These are phyloP conservation scores for Thermochaetoides thermophila DNA, from an alignment of 495 filamentous ascomycete genomes.

Conservation along the genomic window DNA sequence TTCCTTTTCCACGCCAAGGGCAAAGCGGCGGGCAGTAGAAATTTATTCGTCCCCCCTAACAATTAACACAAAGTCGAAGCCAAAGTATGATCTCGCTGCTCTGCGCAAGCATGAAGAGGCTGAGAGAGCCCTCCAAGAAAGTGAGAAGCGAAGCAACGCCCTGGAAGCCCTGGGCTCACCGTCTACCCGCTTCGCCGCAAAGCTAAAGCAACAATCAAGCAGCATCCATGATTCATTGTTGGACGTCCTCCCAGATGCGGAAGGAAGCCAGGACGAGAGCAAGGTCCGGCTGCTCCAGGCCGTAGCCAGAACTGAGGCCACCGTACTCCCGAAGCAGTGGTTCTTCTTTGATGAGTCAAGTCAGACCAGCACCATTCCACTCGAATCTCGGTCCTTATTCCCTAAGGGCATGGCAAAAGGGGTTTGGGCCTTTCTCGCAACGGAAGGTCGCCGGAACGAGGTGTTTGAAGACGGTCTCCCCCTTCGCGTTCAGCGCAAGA, in stretches of 20 bases:
- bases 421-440: constrained; percentile 26
- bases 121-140: constrained; percentile 42
- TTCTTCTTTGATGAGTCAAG: constrained; percentile 45
- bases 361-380: not conserved
- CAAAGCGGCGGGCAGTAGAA: constrained; percentile 25
- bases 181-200: constrained; percentile 9
- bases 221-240: constrained; percentile 22
- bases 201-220: constrained; percentile 3
- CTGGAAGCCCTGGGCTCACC: constrained; percentile 18
- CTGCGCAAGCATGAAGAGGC: constrained; percentile 45
- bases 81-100: constrained; percentile 52
- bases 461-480: constrained; percentile 55
- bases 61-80: constrained; percentile 45
- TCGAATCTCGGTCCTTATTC: constrained; percentile 24
- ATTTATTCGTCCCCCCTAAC: constrained; percentile 29
- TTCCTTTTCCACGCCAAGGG: constrained; percentile 18
- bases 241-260: constrained; percentile 32
- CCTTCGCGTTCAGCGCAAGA: constrained; percentile 39
- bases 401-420: constrained; percentile 17
- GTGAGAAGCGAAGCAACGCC: constrained; percentile 34
- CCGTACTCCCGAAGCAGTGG: constrained; percentile 43
- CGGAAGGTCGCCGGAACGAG: constrained; percentile 40
- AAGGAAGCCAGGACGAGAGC: constrained; percentile 37
- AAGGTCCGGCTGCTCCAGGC: constrained; percentile 49
- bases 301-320: constrained; percentile 60